phyloP scores from a whole-genome alignment of 148 eudicot genomes.

The Rhododendron simsii region DNA sequence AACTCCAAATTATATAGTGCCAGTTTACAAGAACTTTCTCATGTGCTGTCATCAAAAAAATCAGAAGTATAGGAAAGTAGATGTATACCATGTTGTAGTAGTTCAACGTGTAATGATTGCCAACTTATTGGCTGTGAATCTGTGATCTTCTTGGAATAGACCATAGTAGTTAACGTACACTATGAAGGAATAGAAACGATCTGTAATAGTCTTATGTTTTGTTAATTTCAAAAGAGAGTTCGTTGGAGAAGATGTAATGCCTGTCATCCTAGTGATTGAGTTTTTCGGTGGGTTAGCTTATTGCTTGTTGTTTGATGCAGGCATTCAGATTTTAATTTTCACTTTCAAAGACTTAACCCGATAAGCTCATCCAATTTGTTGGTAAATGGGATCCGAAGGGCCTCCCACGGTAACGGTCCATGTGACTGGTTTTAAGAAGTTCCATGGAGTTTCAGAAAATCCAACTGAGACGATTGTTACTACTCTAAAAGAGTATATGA shows the following conservation, averaged over 20 bases:
- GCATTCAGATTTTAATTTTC: conserved; percentile 11
- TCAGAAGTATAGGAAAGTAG: neutral
- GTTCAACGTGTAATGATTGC: neutral
- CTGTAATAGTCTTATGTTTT: neutral
- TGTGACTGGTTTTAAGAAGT: conserved; percentile 89
- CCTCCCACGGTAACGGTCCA: conserved; percentile 71
- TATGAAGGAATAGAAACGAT: neutral
- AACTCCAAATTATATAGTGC: neutral
- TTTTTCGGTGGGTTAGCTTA: neutral
- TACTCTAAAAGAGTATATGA: conserved; percentile 59
- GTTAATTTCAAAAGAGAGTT: neutral
- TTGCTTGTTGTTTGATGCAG: conserved; percentile 30
- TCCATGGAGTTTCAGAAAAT: conserved; percentile 94
- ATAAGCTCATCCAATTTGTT: conserved; percentile 20
- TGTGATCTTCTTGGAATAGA: neutral
- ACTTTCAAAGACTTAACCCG: conserved; percentile 16
- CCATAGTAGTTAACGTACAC: neutral
- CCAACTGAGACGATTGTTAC: conserved; percentile 84
- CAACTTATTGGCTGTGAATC: neutral
- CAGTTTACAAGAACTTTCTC: neutral
- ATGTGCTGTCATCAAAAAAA: neutral
- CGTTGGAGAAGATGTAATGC: neutral
- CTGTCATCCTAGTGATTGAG: neutral
- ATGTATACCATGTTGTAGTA: neutral
- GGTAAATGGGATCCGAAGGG: conserved; percentile 94